A percentile compares a stretch with the other conserved stretches of the same genome.
phyloP scores from a whole-genome alignment of 371 early-diverging fungal species.

The Nematocida major region DNA sequence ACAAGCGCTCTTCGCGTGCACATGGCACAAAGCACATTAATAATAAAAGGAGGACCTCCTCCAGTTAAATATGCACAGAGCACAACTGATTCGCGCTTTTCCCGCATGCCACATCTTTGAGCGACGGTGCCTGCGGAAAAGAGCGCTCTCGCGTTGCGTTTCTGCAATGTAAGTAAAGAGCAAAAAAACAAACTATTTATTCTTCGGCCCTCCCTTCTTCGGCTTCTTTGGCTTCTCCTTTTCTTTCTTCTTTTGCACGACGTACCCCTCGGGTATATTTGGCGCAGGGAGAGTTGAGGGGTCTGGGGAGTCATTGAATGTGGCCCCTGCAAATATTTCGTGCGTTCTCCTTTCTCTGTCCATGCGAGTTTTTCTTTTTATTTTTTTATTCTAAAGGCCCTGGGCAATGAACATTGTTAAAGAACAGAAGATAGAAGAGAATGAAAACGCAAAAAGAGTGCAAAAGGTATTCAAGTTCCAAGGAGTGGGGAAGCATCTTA shows the following conservation, averaged over 20 bases:
- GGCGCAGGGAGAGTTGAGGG: neutral
- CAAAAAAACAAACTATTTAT: conserved; percentile 41
- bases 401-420: conserved; percentile 18
- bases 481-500: conserved; percentile 37
- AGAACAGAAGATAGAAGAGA: neutral
- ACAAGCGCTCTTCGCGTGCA: no score
- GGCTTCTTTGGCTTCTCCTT: neutral
- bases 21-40: no score
- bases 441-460: neutral
- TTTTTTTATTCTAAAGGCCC: conserved; percentile 34
- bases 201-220: neutral
- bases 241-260: neutral
- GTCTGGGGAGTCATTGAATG: conserved; percentile 4
- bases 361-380: conserved; percentile 20
- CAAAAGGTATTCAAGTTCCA: conserved; percentile 23
- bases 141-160: conserved; percentile 12
- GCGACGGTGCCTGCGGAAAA: neutral
- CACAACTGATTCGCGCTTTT: neutral
- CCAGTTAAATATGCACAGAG: conserved; percentile 28
- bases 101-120: neutral
- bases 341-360: neutral
- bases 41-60: conserved; percentile 25
- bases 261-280: neutral
- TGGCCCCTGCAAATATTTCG: conserved; percentile 10
- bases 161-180: conserved; percentile 36